Percentiles rank a stretch among this genome's conserved stretches.
These are phyloP conservation scores for Claviceps pazoutovae DNA, from an alignment of 2,329 filamentous ascomycete genomes.

Conservation along the genomic window DNA sequence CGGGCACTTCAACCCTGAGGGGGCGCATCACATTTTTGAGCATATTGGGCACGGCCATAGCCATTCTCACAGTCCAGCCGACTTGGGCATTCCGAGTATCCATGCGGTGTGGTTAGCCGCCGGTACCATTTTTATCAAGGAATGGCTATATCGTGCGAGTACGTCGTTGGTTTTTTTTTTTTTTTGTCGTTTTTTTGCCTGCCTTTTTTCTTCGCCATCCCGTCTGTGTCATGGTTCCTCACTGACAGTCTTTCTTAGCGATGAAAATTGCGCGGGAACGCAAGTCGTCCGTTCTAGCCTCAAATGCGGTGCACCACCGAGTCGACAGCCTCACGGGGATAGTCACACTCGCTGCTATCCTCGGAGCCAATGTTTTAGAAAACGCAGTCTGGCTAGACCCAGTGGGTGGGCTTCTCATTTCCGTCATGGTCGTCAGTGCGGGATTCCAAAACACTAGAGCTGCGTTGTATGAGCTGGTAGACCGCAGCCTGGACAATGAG, in stretches of 20 bases:
- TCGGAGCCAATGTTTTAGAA: slow-evolving; percentile 73
- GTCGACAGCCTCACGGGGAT: slow-evolving; percentile 92
- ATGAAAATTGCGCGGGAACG: slow-evolving; percentile 93
- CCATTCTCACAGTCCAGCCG: slow-evolving; percentile 39
- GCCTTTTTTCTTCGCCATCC: background rate
- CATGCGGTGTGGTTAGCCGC: slow-evolving; percentile 91
- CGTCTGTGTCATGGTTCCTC: background rate
- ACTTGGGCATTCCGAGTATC: slow-evolving; percentile 55
- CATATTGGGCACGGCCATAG: slow-evolving; percentile 51
- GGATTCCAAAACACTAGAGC: slow-evolving; percentile 74
- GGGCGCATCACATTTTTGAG: slow-evolving; percentile 48
- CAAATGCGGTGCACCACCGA: slow-evolving; percentile 91
- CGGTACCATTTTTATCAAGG: slow-evolving; percentile 82
- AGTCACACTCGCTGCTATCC: slow-evolving; percentile 78
- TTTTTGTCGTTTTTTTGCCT: background rate
- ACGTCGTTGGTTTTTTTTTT: slow-evolving; percentile 28
- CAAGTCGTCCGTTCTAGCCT: slow-evolving; percentile 89
- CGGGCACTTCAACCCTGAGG: slow-evolving; percentile 57
- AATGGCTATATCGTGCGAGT: slow-evolving; percentile 96
- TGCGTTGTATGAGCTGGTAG: slow-evolving; percentile 78
- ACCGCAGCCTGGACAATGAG: slow-evolving; percentile 76
- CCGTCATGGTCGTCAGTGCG: slow-evolving; percentile 81
- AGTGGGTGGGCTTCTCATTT: slow-evolving; percentile 83
- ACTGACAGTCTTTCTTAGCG: slow-evolving; percentile 34
- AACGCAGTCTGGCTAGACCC: slow-evolving; percentile 89